Percentiles rank a stretch among this genome's conserved stretches.
Conservation (phyloP, 805 yeast species). For the Yarrowia sp. region DNA sequence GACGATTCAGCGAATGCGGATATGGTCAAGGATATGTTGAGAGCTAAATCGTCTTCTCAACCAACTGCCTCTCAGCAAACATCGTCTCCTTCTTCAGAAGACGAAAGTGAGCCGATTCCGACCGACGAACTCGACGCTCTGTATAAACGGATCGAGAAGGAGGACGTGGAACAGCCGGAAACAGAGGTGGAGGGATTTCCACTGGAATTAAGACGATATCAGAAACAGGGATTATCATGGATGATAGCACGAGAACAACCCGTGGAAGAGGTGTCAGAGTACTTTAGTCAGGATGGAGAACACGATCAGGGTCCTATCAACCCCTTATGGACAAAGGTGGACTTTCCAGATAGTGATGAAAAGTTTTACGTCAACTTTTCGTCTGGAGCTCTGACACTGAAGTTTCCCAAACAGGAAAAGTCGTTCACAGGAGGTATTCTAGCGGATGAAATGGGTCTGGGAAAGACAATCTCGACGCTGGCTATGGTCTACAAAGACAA, state of each 20-base stretch:
- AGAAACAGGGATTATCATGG: slow-evolving; percentile 86
- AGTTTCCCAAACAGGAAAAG: slow-evolving; percentile 68
- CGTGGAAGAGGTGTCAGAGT: slow-evolving; percentile 48
- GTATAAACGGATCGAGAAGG: slow-evolving; percentile 73
- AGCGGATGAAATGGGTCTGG: slow-evolving; percentile 97
- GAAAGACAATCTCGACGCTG: slow-evolving; percentile 86
- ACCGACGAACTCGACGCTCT: slow-evolving; percentile 78
- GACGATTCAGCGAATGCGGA: slow-evolving; percentile 37
- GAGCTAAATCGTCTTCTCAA: slow-evolving; percentile 40
- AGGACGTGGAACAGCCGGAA: slow-evolving; percentile 67
- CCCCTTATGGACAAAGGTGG: slow-evolving; percentile 83
- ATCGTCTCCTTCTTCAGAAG: slow-evolving; percentile 48
- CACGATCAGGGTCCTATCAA: slow-evolving; percentile 66
- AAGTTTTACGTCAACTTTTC: slow-evolving; percentile 77
- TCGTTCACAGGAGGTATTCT: slow-evolving; percentile 80
- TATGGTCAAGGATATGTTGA: slow-evolving; percentile 32
- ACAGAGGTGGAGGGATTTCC: slow-evolving; percentile 64
- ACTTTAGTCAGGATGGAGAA: slow-evolving; percentile 47
- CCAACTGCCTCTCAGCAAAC: slow-evolving; percentile 40
- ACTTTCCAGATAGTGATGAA: slow-evolving; percentile 63
- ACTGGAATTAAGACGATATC: slow-evolving; percentile 73
- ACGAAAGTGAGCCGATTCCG: slow-evolving; percentile 56
- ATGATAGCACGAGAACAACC: slow-evolving; percentile 75
- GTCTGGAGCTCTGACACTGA: slow-evolving; percentile 76
- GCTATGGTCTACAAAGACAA: slow-evolving; percentile 68